phyloP scores from a whole-genome alignment of 306 rosid species.

The Astragalus glycyphyllos region DNA sequence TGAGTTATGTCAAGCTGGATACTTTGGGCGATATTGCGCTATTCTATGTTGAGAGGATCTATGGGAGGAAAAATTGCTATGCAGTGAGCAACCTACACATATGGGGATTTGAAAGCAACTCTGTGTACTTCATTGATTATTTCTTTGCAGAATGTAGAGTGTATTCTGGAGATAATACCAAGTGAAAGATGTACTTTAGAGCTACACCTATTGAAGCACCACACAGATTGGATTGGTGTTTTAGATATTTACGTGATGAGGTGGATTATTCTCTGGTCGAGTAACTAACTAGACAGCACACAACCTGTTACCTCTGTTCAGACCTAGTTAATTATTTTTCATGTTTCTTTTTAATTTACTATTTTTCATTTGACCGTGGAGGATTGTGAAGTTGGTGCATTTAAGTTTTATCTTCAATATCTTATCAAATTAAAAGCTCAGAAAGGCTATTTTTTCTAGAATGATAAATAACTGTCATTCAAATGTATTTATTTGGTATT shows the following conservation, averaged over 20 bases:
- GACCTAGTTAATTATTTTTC: not conserved
- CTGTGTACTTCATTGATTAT: slow-evolving; percentile 5
- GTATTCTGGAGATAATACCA: not conserved
- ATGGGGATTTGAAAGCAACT: slow-evolving; percentile 21
- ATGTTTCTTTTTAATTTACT: too few species aligned
- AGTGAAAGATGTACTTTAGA: not conserved
- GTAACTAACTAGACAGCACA: not conserved
- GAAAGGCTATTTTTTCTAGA: too few species aligned
- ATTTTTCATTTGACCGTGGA: too few species aligned
- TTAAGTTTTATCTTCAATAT: too few species aligned
- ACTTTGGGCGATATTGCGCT: slow-evolving; percentile 24
- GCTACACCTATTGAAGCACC: not conserved
- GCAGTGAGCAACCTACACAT: slow-evolving; percentile 23
- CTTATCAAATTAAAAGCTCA: too few species aligned
- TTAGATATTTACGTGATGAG: slow-evolving; percentile 22
- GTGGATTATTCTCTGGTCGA: slow-evolving; percentile 31
- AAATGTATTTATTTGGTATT: too few species aligned
- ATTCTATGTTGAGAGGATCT: slow-evolving; percentile 28
- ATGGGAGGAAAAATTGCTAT: not conserved
- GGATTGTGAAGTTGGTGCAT: too few species aligned
- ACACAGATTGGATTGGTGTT: slow-evolving; percentile 34
- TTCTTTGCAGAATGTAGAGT: not conserved
- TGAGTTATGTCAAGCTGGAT: slow-evolving; percentile 7
- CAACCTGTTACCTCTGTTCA: not conserved
- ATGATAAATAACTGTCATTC: too few species aligned